These are phyloP conservation scores for Davidsoniella neocaledoniae DNA, from an alignment of 2,329 filamentous ascomycete species.

Conservation along the genomic window DNA sequence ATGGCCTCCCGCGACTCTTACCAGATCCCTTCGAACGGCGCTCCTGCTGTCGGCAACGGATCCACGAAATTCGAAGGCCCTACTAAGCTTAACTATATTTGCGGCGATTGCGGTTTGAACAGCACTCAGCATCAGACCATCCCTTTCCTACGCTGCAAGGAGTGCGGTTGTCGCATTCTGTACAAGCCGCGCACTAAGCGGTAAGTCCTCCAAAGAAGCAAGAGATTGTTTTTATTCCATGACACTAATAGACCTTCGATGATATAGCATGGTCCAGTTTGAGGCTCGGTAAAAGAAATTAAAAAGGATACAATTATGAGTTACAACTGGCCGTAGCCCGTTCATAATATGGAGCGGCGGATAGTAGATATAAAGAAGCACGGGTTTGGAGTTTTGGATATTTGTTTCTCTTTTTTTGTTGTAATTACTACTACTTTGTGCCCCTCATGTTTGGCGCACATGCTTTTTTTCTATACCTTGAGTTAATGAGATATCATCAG, in stretches of 20 bases:
- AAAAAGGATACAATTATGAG: too few relatives aligned
- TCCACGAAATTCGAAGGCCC: constrained; percentile 24
- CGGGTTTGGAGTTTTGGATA: not conserved
- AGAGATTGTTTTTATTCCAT: not conserved
- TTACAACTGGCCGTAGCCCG: too few relatives aligned
- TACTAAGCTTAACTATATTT: constrained; percentile 25
- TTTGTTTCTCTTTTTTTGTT: not conserved
- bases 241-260: not conserved
- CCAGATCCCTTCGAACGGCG: constrained; percentile 46
- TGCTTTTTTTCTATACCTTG: too few relatives aligned
- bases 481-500: too few relatives aligned
- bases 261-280: constrained; percentile 83
- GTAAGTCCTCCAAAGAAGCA: constrained; percentile 33
- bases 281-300: constrained; percentile 53
- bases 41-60: constrained; percentile 23
- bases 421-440: not conserved
- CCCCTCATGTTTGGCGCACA: too few relatives aligned
- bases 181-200: constrained; percentile 98
- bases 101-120: constrained; percentile 32
- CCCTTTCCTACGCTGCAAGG: constrained; percentile 86
- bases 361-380: not conserved
- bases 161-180: constrained; percentile 85
- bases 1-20: constrained; percentile 59
- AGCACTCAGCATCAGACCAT: constrained; percentile 38
- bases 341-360: not conserved